Evolutionary conservation across 2,329 filamentous ascomycete genomes (phyloP).

Genomic region (Colletotrichum truncatum): DNA sequence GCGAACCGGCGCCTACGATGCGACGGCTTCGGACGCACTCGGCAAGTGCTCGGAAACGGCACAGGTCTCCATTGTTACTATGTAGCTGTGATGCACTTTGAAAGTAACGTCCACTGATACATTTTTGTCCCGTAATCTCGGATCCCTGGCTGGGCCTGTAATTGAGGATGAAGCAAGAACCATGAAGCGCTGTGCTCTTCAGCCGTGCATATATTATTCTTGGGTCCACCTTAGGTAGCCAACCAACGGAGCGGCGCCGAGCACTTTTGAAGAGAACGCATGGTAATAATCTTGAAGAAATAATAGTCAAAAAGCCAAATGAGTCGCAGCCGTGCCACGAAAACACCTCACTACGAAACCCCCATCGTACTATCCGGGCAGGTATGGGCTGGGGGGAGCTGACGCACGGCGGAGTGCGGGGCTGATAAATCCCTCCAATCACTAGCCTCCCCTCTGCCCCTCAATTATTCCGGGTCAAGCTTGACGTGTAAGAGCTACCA

Average conservation of each 20-base stretch:
- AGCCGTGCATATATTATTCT: not conserved
- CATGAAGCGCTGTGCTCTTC: not conserved
- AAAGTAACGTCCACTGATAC: not conserved
- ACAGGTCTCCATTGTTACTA: not conserved
- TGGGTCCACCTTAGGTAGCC: not conserved
- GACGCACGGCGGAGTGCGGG: constrained; percentile 26
- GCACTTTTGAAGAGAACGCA: not conserved
- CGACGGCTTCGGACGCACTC: constrained; percentile 5
- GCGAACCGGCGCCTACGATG: constrained; percentile 13
- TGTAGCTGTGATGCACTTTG: not conserved
- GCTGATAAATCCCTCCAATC: constrained; percentile 34
- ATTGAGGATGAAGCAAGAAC: not conserved
- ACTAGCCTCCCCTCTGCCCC: constrained; percentile 39
- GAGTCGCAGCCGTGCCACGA: not conserved
- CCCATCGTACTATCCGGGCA: not conserved
- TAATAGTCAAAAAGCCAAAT: not conserved
- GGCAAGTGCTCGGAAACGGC: not conserved
- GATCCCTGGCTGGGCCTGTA: not conserved
- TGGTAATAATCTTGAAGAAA: too few relatives aligned
- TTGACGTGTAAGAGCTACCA: constrained; percentile 2
- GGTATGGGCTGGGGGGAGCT: constrained; percentile 14
- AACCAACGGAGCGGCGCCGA: not conserved
- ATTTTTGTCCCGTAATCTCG: not conserved
- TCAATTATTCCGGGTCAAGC: constrained; percentile 46
- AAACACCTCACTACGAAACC: not conserved